Evolutionary conservation across 306 rosid species (phyloP).

Genomic region (Gastrolobium villosum): DNA sequence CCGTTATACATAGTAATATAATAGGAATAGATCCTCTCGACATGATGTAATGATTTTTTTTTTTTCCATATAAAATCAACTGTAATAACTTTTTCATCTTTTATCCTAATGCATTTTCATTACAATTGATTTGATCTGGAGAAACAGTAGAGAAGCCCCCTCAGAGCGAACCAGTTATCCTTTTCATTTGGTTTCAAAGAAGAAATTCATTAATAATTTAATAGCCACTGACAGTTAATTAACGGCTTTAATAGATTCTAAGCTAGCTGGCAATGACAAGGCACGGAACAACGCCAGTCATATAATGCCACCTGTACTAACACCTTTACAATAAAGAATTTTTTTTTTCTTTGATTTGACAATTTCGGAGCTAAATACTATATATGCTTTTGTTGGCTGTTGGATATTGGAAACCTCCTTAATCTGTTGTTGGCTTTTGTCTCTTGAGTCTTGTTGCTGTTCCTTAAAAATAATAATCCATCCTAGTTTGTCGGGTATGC

Average conservation of each 20-base stretch:
- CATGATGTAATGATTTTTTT: no score
- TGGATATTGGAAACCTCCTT: background rate
- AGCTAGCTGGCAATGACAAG: slow-evolving; percentile 39
- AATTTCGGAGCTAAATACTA: slow-evolving; percentile 20
- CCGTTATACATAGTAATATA: no score
- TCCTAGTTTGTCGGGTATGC: slow-evolving; percentile 22
- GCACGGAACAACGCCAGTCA: slow-evolving; percentile 38
- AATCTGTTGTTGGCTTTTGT: background rate
- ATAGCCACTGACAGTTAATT: slow-evolving; percentile 33
- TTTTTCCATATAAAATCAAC: no score
- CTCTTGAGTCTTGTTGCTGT: background rate
- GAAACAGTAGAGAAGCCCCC: no score
- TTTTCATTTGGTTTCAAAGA: background rate
- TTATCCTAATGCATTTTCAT: no score
- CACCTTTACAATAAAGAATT: background rate
- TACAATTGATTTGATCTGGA: no score
- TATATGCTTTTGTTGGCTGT: background rate
- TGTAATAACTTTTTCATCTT: no score
- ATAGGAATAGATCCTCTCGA: no score
- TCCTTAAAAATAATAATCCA: background rate
- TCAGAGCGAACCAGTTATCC: background rate
- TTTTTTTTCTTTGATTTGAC: background rate
- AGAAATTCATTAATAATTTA: background rate
- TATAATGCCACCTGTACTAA: slow-evolving; percentile 38
- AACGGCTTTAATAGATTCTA: slow-evolving; percentile 35